A percentile compares a stretch with the other conserved stretches of the same genome.
Evolutionary conservation across 768 basidiomycete species (phyloP).

Genomic region (Agaricus blazei): DNA sequence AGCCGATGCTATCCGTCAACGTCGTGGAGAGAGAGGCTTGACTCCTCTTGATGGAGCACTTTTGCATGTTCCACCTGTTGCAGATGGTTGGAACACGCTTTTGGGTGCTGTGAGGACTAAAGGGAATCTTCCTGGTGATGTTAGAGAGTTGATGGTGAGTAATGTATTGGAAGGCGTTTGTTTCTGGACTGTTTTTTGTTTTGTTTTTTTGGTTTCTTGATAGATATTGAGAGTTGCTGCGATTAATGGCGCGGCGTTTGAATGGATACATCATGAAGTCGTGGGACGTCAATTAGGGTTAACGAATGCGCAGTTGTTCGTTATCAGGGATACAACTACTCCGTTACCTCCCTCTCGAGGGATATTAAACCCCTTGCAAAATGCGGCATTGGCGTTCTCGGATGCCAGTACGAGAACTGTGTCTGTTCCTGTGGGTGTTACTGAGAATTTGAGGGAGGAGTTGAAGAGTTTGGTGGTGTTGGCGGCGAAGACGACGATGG

Average conservation of each 20-base stretch:
- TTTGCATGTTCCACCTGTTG: conserved; percentile 42
- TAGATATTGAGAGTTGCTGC: conserved; percentile 50
- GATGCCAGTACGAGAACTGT: conserved; percentile 52
- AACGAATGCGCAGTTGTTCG: conserved; percentile 46
- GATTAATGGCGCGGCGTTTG: conserved; percentile 43
- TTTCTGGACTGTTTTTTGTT: background rate
- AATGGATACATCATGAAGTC: conserved; percentile 54
- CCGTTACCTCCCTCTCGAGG: conserved; percentile 33
- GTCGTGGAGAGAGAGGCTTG: conserved; percentile 43
- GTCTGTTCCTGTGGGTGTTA: conserved; percentile 36
- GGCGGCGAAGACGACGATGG: conserved; percentile 9
- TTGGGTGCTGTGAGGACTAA: conserved; percentile 45
- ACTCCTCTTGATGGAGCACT: conserved; percentile 46
- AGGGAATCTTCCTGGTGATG: conserved; percentile 40
- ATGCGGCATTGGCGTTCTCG: conserved; percentile 50
- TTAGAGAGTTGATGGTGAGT: conserved; percentile 47
- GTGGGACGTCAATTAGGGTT: conserved; percentile 47
- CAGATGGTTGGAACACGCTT: conserved; percentile 46
- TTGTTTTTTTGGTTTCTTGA: background rate
- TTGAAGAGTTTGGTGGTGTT: conserved; percentile 22
- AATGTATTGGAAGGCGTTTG: background rate
- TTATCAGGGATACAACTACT: conserved; percentile 44
- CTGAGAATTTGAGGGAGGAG: conserved; percentile 33
- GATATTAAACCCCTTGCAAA: conserved; percentile 42
- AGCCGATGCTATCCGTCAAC: conserved; percentile 44